Percentiles rank a stretch among this genome's conserved stretches.
phyloP scores from a whole-genome alignment of 2,329 filamentous ascomycete species.

The Trichoderma lentiforme region DNA sequence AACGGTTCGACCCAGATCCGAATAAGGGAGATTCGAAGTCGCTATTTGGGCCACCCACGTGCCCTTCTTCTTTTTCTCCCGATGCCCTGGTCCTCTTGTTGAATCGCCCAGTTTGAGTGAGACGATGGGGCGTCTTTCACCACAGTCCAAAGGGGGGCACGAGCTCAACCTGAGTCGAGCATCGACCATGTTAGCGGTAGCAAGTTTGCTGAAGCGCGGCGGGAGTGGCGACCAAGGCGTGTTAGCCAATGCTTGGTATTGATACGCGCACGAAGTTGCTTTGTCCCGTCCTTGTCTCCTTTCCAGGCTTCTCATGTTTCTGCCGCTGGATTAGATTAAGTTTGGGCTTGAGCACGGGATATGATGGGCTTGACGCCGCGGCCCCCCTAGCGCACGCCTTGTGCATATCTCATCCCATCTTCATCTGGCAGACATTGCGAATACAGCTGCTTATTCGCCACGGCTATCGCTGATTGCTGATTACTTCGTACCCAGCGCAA shows the following conservation, averaged over 20 bases:
- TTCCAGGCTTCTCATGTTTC: not conserved
- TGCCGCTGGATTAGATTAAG: not conserved
- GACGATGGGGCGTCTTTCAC: not conserved
- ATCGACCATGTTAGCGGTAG: not conserved
- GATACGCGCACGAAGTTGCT: not conserved
- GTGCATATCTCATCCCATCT: not conserved
- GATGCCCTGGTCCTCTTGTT: not conserved
- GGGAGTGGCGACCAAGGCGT: not conserved
- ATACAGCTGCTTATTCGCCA: not conserved
- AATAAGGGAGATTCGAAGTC: not conserved
- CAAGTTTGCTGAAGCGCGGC: not conserved
- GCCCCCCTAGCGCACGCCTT: not conserved
- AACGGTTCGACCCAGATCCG: conserved; percentile 5
- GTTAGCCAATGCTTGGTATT: not conserved
- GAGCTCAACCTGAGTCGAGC: not conserved
- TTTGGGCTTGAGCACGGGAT: not conserved
- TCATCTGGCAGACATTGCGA: not conserved
- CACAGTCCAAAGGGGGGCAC: not conserved
- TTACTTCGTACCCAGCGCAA: not conserved
- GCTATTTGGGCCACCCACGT: conserved; percentile 1
- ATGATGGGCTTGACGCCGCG: not conserved
- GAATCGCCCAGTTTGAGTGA: not conserved
- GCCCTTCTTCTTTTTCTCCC: not conserved
- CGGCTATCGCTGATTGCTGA: not conserved
- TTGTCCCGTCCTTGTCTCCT: not conserved